Evolutionary conservation across 2,329 filamentous ascomycete species (phyloP), one percentile per base, ranked within the genome.

Genomic region (Alternaria viburni): DNA sequence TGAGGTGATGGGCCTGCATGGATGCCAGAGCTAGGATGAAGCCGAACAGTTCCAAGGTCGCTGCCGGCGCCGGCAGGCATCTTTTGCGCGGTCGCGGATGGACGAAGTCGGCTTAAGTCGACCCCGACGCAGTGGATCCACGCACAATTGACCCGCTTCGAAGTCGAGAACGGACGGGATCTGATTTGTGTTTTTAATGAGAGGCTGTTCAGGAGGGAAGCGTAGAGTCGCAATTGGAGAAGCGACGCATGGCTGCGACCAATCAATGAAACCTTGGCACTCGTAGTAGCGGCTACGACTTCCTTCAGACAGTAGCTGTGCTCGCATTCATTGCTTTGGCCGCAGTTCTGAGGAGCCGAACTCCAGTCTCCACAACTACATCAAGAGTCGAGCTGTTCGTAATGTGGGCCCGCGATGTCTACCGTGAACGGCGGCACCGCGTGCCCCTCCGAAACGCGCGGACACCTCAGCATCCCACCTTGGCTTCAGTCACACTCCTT

Each of bases 401-500:
- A 44, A 51, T 47, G 64, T 50, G 57, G 64, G 50, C 51, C 58
- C 46, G 57, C 36, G 45, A 19, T 45, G 32, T n/a, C n/a, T 23
- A 49, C 52, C 45, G 43, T 47, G 54, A 50, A 44, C 21, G 44
- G 58, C 46, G 49, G 47, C 44, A 52, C 47, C 26, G 28, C 54
- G 47, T 66, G 55, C 59, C 59, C 17, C 23, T 49, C 57, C 50
- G 49, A 54, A 58, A 63, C 65, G 59, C 57, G 44, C 54, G 52
- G 45, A 55, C 56, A 51, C 52, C 30, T 59, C 57, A 61, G 41
- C 57, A 55, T 47, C 54, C 55, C 21, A 47, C 49, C 30, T 46
- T 12, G 21, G 41, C 30, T 10, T 32, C 56, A n/a, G 43, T 32
- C 51, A n/a, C 17, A 30, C 36, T 51, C 46, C 52, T 56, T 54